Evolutionary conservation across 2,329 filamentous ascomycete species (phyloP).

Genomic region (Alternaria sp.): DNA sequence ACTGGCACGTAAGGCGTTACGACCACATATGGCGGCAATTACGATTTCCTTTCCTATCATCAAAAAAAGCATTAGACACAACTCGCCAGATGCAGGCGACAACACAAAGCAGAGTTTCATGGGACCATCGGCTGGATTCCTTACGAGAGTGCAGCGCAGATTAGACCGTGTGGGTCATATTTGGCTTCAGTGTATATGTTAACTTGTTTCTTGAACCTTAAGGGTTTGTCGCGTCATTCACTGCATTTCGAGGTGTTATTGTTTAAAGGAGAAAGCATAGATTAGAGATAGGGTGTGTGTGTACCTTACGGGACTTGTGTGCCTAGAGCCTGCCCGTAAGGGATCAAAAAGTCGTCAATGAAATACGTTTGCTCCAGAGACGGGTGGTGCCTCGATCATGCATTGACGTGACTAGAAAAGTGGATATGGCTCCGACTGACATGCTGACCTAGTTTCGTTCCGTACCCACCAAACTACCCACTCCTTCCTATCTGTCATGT

Average conservation of each 20-base stretch:
- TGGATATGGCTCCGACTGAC: not conserved
- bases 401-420: slow-evolving; percentile 1
- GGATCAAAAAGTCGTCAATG: slow-evolving; percentile 3
- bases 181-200: slow-evolving; percentile 30
- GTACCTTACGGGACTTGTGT: not conserved
- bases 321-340: slow-evolving; percentile 3
- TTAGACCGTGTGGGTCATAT: slow-evolving; percentile 28
- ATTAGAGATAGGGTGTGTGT: not conserved
- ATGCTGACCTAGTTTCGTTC: slow-evolving; percentile 1
- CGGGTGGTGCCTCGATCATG: not conserved
- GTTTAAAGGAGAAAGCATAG: slow-evolving; percentile 3
- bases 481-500: slow-evolving; percentile 1
- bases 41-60: slow-evolving; percentile 33
- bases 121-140: slow-evolving; percentile 29
- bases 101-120: slow-evolving; percentile 23
- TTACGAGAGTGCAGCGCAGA: slow-evolving; percentile 30
- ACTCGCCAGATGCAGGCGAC: slow-evolving; percentile 39
- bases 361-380: slow-evolving; percentile 6
- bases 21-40: slow-evolving; percentile 30
- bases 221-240: slow-evolving; percentile 4
- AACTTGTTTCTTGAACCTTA: slow-evolving; percentile 6
- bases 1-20: slow-evolving; percentile 24
- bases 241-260: slow-evolving; percentile 9
- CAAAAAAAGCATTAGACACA: slow-evolving; percentile 50
- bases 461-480: slow-evolving; percentile 5